Conservation (phyloP, 768 basidiomycete species). For the Russula abietina region DNA sequence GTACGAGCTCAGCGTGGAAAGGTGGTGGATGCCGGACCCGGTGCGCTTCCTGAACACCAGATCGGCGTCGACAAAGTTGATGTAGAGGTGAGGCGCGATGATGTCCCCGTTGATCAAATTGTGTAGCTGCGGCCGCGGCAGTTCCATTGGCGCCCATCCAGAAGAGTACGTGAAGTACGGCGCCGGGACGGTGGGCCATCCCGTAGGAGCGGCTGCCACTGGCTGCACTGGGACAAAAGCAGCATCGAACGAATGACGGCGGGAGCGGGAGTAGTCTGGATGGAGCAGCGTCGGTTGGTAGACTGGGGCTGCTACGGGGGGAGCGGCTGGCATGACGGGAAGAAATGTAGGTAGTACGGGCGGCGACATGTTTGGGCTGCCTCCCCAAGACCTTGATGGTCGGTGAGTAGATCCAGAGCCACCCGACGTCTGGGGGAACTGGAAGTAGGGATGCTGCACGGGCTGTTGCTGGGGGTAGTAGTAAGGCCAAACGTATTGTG, state of each 20-base stretch:
- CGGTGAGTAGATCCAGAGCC: slow-evolving; percentile 10
- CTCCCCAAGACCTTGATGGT: slow-evolving; percentile 15
- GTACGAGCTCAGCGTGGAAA: slow-evolving; percentile 7
- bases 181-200: slow-evolving; percentile 11
- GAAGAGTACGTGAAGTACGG: slow-evolving; percentile 18
- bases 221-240: slow-evolving; percentile 14
- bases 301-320: slow-evolving; percentile 1
- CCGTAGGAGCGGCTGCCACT: background rate
- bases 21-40: background rate
- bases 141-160: slow-evolving; percentile 9
- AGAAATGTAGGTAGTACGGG: slow-evolving; percentile 14
- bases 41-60: slow-evolving; percentile 12
- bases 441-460: slow-evolving; percentile 17
- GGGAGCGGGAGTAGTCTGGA: slow-evolving; percentile 12
- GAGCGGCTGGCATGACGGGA: background rate
- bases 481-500: slow-evolving; percentile 20
- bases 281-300: slow-evolving; percentile 13
- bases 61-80: slow-evolving; percentile 16
- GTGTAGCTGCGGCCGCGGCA: slow-evolving; percentile 23
- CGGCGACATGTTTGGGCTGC: slow-evolving; percentile 14
- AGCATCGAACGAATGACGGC: slow-evolving; percentile 20
- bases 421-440: slow-evolving; percentile 7
- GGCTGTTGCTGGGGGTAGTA: slow-evolving; percentile 7
- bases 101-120: slow-evolving; percentile 23
- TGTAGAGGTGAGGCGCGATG: slow-evolving; percentile 4